These are phyloP conservation scores for Leccinum incarnatum DNA, from an alignment of 768 basidiomycete genomes.

Conservation along the genomic window DNA sequence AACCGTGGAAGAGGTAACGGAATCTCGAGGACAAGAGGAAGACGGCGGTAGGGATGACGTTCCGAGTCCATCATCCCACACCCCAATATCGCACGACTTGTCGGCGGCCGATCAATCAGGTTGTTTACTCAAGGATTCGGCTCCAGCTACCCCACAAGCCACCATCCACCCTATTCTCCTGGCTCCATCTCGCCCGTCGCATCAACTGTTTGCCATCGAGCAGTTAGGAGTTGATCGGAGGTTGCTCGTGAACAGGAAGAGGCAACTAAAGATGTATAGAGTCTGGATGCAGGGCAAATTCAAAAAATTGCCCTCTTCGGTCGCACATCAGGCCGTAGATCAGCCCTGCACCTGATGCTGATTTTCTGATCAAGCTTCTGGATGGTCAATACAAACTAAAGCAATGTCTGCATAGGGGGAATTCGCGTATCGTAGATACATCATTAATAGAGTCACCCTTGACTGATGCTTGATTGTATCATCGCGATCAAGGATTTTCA, in stretches of 20 bases:
- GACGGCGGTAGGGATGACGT: constrained; percentile 2
- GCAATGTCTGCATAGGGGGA: neutral
- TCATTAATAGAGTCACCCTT: neutral
- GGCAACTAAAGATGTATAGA: constrained; percentile 95
- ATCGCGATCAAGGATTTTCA: neutral
- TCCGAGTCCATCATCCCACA: constrained; percentile 7
- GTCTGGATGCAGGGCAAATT: constrained; percentile 94
- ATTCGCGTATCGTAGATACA: neutral
- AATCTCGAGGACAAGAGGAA: constrained; percentile 24
- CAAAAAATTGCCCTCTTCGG: constrained; percentile 36
- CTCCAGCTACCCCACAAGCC: neutral
- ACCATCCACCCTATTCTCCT: constrained; percentile 37
- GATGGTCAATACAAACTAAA: neutral
- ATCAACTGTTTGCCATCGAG: constrained; percentile 73
- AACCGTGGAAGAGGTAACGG: constrained; percentile 36
- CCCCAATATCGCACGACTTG: constrained; percentile 3
- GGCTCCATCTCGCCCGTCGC: constrained; percentile 33
- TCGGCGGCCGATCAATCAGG: neutral
- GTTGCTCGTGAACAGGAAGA: constrained; percentile 88
- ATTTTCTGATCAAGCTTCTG: neutral
- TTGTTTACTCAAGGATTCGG: neutral
- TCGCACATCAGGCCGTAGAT: neutral
- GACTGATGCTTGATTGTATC: neutral
- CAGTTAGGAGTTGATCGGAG: constrained; percentile 89
- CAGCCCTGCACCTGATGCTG: neutral